Conservation (phyloP, 2,329 filamentous ascomycete species). For the Epichloe bromicola region DNA sequence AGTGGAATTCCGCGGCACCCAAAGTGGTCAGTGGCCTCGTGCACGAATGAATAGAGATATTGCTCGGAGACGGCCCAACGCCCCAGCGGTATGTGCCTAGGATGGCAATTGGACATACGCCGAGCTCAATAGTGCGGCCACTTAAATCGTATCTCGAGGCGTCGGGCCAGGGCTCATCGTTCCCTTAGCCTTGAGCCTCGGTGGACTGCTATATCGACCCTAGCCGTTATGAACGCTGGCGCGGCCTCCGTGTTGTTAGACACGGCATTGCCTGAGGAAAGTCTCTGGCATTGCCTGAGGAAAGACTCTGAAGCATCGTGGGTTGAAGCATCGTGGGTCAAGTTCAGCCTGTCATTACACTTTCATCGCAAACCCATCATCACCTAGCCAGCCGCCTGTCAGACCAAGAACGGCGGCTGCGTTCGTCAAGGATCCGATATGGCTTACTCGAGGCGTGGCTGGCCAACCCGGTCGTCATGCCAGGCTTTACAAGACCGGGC, state of each 20-base stretch:
- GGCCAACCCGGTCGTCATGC: conserved; percentile 6
- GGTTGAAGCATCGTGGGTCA: too few relatives aligned
- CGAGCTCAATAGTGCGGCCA: conserved; percentile 6
- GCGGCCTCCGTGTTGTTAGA: conserved; percentile 9
- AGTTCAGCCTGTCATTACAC: too few relatives aligned
- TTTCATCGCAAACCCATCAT: too few relatives aligned
- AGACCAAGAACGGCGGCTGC: conserved; percentile 15
- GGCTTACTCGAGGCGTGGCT: conserved; percentile 6
- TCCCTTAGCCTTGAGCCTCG: conserved; percentile 13
- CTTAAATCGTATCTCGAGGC: not conserved
- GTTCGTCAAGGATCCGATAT: conserved; percentile 15
- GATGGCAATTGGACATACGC: conserved; percentile 12
- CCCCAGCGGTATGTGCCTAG: conserved; percentile 13
- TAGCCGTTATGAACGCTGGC: conserved; percentile 14
- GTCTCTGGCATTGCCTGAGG: too few relatives aligned
- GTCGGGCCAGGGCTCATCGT: conserved; percentile 9
- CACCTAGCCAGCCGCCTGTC: too few relatives aligned
- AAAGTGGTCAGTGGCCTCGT: too few relatives aligned
- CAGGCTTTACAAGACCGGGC: conserved; percentile 10
- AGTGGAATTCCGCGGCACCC: too few relatives aligned
- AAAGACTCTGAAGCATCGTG: too few relatives aligned
- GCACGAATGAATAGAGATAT: too few relatives aligned
- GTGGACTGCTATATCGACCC: conserved; percentile 12
- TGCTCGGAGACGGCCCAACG: not conserved
- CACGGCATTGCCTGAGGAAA: too few relatives aligned